Percentiles rank a stretch among this genome's conserved stretches.
phyloP scores from a whole-genome alignment of 1,139 yeast species.

The Kodamaea fungicola region DNA sequence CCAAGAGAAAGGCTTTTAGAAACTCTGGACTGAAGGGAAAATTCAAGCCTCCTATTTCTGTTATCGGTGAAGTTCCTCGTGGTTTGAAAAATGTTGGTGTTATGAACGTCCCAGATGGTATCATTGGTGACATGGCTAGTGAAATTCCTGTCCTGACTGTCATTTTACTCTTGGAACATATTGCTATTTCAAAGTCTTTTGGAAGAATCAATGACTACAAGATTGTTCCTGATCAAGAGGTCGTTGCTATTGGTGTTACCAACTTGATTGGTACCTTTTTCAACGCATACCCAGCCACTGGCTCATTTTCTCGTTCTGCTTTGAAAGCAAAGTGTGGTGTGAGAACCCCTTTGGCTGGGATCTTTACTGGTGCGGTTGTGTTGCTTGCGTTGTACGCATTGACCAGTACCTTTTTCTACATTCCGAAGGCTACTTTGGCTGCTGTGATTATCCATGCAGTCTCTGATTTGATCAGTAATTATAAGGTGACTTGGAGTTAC shows the following conservation, averaged over 20 bases:
- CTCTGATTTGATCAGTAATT: slow-evolving; percentile 75
- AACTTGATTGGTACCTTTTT: slow-evolving; percentile 89
- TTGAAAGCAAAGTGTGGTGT: slow-evolving; percentile 94
- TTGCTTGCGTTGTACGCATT: slow-evolving; percentile 80
- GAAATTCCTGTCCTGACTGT: slow-evolving; percentile 85
- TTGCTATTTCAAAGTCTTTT: slow-evolving; percentile 89
- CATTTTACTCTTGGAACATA: slow-evolving; percentile 82
- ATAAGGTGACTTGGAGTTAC: slow-evolving; percentile 66
- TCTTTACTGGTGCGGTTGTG: slow-evolving; percentile 87
- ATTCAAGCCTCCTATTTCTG: slow-evolving; percentile 49
- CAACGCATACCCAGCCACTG: slow-evolving; percentile 93
- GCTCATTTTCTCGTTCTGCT: slow-evolving; percentile 93
- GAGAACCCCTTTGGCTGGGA: slow-evolving; percentile 89
- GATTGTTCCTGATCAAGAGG: slow-evolving; percentile 89
- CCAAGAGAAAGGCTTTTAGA: slow-evolving; percentile 34
- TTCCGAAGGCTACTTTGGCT: slow-evolving; percentile 82
- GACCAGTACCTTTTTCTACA: slow-evolving; percentile 79
- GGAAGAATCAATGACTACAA: slow-evolving; percentile 91
- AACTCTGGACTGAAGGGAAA: slow-evolving; percentile 22
- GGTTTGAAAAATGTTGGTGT: slow-evolving; percentile 79
- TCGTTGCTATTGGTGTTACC: slow-evolving; percentile 90
- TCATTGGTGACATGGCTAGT: slow-evolving; percentile 59
- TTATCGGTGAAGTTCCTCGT: slow-evolving; percentile 76
- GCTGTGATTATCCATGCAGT: slow-evolving; percentile 97
- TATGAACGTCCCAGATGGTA: slow-evolving; percentile 61